These are phyloP conservation scores for Arthroderma uncinatum DNA, from an alignment of 2,329 filamentous ascomycete species.

Conservation along the genomic window DNA sequence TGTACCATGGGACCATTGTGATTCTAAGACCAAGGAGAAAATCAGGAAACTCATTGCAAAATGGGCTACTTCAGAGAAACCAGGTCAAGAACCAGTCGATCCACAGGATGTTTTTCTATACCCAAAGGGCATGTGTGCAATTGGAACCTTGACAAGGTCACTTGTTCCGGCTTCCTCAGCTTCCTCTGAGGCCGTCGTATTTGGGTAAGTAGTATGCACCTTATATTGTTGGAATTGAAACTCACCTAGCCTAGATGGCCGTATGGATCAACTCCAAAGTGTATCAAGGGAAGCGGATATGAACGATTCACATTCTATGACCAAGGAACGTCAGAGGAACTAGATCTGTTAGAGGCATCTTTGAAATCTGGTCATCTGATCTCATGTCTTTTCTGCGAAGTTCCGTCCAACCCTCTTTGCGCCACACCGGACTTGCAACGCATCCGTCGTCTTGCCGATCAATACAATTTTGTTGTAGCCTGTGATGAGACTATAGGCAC, in stretches of 20 bases:
- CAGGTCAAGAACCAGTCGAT: background rate
- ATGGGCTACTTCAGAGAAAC: background rate
- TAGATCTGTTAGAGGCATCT: constrained; percentile 14
- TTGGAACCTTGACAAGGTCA: background rate
- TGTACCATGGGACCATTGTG: background rate
- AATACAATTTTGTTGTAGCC: constrained; percentile 25
- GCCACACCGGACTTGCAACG: constrained; percentile 33
- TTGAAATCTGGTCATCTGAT: constrained; percentile 11
- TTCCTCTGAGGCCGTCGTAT: background rate
- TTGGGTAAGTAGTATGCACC: background rate
- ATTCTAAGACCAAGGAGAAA: background rate
- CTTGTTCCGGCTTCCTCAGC: background rate
- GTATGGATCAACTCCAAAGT: constrained; percentile 5
- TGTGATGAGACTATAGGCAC: constrained; percentile 32
- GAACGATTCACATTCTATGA: constrained; percentile 6
- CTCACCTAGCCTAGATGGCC: background rate
- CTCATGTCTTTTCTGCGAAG: constrained; percentile 40
- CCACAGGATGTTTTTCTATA: constrained; percentile 6
- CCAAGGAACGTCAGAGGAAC: constrained; percentile 11
- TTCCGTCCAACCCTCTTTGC: constrained; percentile 40
- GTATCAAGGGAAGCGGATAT: background rate
- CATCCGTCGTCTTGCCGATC: constrained; percentile 34
- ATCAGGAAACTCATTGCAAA: constrained; percentile 1
- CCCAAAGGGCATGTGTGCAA: constrained; percentile 5
- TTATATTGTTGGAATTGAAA: background rate